phyloP scores from a whole-genome alignment of 2,329 filamentous ascomycete species.

The Sphaerulina vaccinii region DNA sequence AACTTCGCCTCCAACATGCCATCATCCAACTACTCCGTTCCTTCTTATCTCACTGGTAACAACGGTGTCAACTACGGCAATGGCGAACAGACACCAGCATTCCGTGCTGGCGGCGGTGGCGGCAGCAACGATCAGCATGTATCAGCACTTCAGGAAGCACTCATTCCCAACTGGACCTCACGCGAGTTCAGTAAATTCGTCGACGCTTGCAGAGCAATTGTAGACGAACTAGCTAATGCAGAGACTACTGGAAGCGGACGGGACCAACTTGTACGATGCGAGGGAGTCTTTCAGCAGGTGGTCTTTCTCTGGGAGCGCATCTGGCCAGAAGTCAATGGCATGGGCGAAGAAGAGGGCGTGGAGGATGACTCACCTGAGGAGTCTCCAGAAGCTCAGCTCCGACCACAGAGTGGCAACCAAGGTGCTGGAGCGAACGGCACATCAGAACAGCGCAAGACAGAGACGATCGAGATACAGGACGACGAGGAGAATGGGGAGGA shows the following conservation, averaged over 20 bases:
- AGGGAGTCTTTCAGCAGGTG: slow-evolving; percentile 49
- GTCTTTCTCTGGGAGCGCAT: slow-evolving; percentile 50
- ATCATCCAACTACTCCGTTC: slow-evolving; percentile 33
- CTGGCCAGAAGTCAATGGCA: slow-evolving; percentile 52
- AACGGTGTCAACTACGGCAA: slow-evolving; percentile 19
- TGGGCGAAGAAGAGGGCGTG: slow-evolving; percentile 47
- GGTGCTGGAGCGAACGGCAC: slow-evolving; percentile 14
- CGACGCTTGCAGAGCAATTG: slow-evolving; percentile 48
- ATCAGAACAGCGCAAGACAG: slow-evolving; percentile 11
- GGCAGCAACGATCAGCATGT: slow-evolving; percentile 44
- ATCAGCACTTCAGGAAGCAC: slow-evolving; percentile 49
- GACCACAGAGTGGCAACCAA: slow-evolving; percentile 11
- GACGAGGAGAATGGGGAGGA: slow-evolving; percentile 22
- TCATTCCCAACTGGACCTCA: slow-evolving; percentile 54
- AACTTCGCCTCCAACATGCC: slow-evolving; percentile 40
- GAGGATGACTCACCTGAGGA: slow-evolving; percentile 14
- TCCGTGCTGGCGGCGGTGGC: not conserved
- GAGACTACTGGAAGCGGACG: slow-evolving; percentile 49
- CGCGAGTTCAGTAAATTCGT: slow-evolving; percentile 52
- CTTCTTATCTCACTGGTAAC: slow-evolving; percentile 32
- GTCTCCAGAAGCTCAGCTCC: slow-evolving; percentile 5
- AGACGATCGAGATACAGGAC: slow-evolving; percentile 22
- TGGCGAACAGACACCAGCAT: not conserved
- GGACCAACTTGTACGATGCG: slow-evolving; percentile 49
- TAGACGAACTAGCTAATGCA: slow-evolving; percentile 51